These are phyloP conservation scores for Hyaloraphidium curvatum DNA, from an alignment of 192 early-diverging fungal species.

Conservation along the genomic window DNA sequence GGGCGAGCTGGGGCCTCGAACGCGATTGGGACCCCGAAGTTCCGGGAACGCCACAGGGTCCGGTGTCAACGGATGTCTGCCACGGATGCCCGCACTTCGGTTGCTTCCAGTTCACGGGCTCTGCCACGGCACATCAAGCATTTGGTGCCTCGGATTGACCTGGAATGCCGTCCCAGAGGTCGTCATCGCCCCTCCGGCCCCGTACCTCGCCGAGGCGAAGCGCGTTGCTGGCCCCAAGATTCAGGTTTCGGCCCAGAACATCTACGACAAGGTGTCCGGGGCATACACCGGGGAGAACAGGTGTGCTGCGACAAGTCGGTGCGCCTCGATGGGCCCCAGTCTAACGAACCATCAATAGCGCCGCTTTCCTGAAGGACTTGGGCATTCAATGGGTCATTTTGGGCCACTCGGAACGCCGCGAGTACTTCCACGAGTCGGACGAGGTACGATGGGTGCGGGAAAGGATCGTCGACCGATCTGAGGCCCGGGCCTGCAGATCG, in stretches of 20 bases:
- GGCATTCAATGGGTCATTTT: slow-evolving; percentile 88
- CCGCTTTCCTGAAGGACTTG: slow-evolving; percentile 91
- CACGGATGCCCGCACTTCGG: too few species aligned
- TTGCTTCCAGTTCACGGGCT: too few species aligned
- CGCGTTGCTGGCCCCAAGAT: slow-evolving; percentile 38
- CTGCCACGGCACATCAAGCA: too few species aligned
- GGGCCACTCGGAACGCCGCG: slow-evolving; percentile 97
- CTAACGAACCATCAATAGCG: slow-evolving; percentile 14
- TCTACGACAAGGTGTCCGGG: slow-evolving; percentile 63
- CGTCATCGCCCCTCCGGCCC: slow-evolving; percentile 83
- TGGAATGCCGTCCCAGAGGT: slow-evolving; percentile 51
- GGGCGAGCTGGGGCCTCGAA: too few species aligned
- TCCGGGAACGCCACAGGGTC: too few species aligned
- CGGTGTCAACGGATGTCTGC: too few species aligned
- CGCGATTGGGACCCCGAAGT: too few species aligned
- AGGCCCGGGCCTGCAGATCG: slow-evolving; percentile 18
- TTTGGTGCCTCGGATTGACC: too few species aligned
- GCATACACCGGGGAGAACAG: slow-evolving; percentile 96
- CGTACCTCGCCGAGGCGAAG: slow-evolving; percentile 71
- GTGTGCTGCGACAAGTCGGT: slow-evolving; percentile 13
- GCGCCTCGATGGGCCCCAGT: neutral
- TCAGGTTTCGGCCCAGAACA: slow-evolving; percentile 91
- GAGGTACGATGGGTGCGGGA: slow-evolving; percentile 25
- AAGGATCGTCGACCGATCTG: neutral
- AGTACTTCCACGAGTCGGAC: slow-evolving; percentile 73